Evolutionary conservation across 495 filamentous ascomycete genomes (phyloP), one percentile per base, ranked within the genome.

Genomic region (Penicillium salamii): DNA sequence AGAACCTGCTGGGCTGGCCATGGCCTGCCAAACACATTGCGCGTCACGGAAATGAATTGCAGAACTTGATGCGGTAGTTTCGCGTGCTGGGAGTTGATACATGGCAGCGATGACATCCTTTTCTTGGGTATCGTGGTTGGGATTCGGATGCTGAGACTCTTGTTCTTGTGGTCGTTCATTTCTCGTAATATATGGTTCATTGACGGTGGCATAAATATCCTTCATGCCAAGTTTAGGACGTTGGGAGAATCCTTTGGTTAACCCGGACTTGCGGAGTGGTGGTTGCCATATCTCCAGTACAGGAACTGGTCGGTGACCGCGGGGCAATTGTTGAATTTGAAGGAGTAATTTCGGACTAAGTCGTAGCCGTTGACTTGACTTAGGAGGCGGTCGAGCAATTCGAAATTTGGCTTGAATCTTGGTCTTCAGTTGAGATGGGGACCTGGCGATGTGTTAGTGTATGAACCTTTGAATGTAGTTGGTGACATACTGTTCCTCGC

Each of bases 231-330:
- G 52, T 35, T 70, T 71, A 4, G 58, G 54, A 1, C 52, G 47
- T 12, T 55, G 50, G 0, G 39, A 40, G 29, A 66, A 63, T 3
- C 52, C 55, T 17, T 34, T 50, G 7, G 50, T 64, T 24, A 55
- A 55, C 42, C 55, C 65, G 50, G 49, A 62, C 43, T 57, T 65
- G 31, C 65, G 57, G 11, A 59, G 49, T 21, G 67, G 59, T 13
- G 70, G 68, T 26, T 65, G 66, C 62, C 63, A 69, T 49, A 70
- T 53, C 35, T 69, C 70, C 2, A 74, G 58, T 18, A 74, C 63
- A 3, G 70, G 67, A 12, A 68, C 53, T 34, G 61, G 60, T 11
- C 62, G 59, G 35, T 57, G 39, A 3, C 67, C 57, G 24, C 46
- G 35, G 3, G 50, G 45, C 36, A 73, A 42, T 61, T 73, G 70